Evolutionary conservation across 2,329 filamentous ascomycete genomes (phyloP).

Genomic region (Chaetomium olivaceum): DNA sequence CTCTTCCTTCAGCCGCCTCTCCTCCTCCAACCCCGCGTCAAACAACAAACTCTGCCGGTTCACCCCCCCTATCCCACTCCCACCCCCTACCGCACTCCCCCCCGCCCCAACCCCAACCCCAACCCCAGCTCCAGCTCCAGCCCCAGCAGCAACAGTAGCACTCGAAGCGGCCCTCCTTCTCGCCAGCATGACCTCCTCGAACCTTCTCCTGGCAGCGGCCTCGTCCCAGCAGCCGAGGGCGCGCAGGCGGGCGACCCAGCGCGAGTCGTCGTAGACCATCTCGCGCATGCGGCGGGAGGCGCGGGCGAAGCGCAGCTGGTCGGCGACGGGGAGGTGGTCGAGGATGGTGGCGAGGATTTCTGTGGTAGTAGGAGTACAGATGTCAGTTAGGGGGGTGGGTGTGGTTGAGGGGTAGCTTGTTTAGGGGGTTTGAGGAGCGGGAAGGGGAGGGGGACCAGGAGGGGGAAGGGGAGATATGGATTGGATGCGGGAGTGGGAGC

Average conservation of each 20-base stretch:
- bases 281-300: slow-evolving; percentile 85
- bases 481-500: slow-evolving; percentile 31
- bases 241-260: slow-evolving; percentile 86
- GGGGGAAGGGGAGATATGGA: too few species aligned
- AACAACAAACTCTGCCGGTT: slow-evolving; percentile 55
- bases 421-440: slow-evolving; percentile 59
- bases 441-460: background rate
- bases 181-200: slow-evolving; percentile 65
- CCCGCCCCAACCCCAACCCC: slow-evolving; percentile 30
- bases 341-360: slow-evolving; percentile 88
- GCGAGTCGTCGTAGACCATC: slow-evolving; percentile 97
- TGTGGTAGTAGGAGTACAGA: slow-evolving; percentile 41
- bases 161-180: slow-evolving; percentile 7
- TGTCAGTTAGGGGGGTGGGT: background rate
- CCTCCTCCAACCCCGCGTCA: slow-evolving; percentile 69
- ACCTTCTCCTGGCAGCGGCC: slow-evolving; percentile 73
- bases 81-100: background rate
- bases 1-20: slow-evolving; percentile 46
- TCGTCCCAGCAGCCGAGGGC: slow-evolving; percentile 94
- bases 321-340: slow-evolving; percentile 81
- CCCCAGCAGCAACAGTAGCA: slow-evolving; percentile 24
- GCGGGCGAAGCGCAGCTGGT: slow-evolving; percentile 82
- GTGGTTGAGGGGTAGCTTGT: slow-evolving; percentile 58
- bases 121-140: slow-evolving; percentile 15
- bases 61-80: background rate